These are phyloP conservation scores for Sporisorium sorghi DNA, from an alignment of 1,284 basidiomycete genomes.

Conservation along the genomic window DNA sequence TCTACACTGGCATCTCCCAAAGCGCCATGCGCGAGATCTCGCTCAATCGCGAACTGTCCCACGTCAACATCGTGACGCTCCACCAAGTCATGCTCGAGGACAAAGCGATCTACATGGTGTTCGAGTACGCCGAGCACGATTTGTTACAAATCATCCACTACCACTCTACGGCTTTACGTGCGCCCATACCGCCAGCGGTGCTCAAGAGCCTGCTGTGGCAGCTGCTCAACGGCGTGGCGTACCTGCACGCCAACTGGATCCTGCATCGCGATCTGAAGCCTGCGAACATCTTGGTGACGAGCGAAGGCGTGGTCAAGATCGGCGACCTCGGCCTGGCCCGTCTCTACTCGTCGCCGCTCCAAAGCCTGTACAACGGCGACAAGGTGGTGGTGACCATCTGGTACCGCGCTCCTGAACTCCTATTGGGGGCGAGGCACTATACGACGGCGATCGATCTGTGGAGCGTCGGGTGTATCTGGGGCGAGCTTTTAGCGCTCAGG, in stretches of 20 bases:
- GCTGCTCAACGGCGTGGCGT: slow-evolving; percentile 92
- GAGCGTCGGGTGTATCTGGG: slow-evolving; percentile 97
- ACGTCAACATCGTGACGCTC: slow-evolving; percentile 90
- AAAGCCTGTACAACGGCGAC: slow-evolving; percentile 82
- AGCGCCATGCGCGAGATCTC: slow-evolving; percentile 96
- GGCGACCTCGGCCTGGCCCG: slow-evolving; percentile 95
- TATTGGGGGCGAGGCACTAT: slow-evolving; percentile 95
- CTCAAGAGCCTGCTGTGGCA: slow-evolving; percentile 95
- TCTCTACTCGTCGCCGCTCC: slow-evolving; percentile 84
- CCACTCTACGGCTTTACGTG: slow-evolving; percentile 87
- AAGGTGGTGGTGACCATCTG: slow-evolving; percentile 99
- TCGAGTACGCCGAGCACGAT: slow-evolving; percentile 98
- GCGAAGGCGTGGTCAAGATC: slow-evolving; percentile 91
- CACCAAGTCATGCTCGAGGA: slow-evolving; percentile 96
- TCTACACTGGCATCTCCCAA: slow-evolving; percentile 97
- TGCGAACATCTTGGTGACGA: slow-evolving; percentile 96
- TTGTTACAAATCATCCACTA: slow-evolving; percentile 91
- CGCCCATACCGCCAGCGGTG: slow-evolving; percentile 79
- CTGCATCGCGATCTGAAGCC: slow-evolving; percentile 98
- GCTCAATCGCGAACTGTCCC: slow-evolving; percentile 92
- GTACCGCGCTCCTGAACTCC: slow-evolving; percentile 95
- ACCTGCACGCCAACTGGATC: slow-evolving; percentile 93
- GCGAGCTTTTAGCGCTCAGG: slow-evolving; percentile 88
- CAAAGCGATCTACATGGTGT: slow-evolving; percentile 89
- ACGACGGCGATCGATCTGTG: slow-evolving; percentile 97